Evolutionary conservation across 1,284 basidiomycete species (phyloP).

Genomic region (Rhodotorula glutinis): DNA sequence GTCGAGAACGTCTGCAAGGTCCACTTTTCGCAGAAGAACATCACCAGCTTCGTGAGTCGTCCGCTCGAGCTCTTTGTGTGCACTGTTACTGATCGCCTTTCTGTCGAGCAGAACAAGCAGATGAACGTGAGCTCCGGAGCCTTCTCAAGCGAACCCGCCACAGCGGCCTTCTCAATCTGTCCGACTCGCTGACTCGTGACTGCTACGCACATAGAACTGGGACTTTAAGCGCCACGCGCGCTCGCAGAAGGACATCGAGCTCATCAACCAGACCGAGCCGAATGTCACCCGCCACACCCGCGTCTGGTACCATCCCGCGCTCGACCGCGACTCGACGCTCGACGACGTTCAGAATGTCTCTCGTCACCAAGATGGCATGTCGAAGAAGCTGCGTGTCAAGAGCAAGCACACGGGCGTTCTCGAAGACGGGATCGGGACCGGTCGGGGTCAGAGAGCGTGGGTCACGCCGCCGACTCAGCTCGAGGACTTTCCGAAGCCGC

Average conservation of each 20-base stretch:
- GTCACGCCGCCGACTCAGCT: constrained; percentile 1
- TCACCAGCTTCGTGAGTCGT: constrained; percentile 25
- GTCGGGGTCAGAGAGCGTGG: constrained; percentile 4
- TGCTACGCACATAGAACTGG: constrained; percentile 17
- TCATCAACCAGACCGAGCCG: constrained; percentile 16
- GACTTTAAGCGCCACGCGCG: constrained; percentile 33
- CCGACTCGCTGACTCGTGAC: not conserved
- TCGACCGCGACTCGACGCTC: constrained; percentile 14
- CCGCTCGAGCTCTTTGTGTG: not conserved
- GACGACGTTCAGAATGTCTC: constrained; percentile 20
- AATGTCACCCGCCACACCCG: constrained; percentile 17
- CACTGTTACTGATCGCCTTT: not conserved
- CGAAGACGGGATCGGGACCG: not conserved
- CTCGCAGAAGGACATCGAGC: constrained; percentile 25
- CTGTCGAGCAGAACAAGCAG: constrained; percentile 28
- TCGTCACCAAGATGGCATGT: constrained; percentile 32
- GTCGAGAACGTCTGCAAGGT: constrained; percentile 32
- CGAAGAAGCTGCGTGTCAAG: constrained; percentile 25
- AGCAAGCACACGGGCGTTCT: constrained; percentile 14
- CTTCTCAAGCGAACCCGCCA: not conserved
- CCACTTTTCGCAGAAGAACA: constrained; percentile 27
- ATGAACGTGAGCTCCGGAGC: constrained; percentile 23
- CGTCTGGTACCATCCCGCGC: constrained; percentile 31
- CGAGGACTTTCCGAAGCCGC: not conserved
- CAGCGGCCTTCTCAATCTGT: not conserved